Evolutionary conservation across 179 eudicot genomes (phyloP).

Genomic region (Vitellaria paradoxa): DNA sequence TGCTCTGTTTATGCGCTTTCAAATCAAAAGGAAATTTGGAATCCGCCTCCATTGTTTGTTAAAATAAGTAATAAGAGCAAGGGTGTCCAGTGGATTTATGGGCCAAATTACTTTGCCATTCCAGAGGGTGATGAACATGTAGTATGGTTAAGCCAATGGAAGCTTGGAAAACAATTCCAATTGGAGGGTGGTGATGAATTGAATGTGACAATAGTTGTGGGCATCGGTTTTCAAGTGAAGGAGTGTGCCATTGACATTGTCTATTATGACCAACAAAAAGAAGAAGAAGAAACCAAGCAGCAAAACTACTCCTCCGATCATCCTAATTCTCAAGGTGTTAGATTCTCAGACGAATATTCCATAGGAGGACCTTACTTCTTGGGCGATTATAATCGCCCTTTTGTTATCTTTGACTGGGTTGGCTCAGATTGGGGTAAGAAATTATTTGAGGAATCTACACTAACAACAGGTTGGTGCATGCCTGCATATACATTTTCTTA

Average conservation of each 20-base stretch:
- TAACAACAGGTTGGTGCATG: neutral
- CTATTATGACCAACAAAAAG: too few species aligned
- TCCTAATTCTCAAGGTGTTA: neutral
- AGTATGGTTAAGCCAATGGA: constrained; percentile 6
- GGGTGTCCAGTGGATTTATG: constrained; percentile 8
- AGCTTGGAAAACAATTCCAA: neutral
- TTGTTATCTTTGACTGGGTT: neutral
- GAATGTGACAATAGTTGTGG: neutral
- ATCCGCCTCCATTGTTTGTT: neutral
- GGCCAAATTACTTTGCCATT: neutral
- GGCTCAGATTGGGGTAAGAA: neutral
- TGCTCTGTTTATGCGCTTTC: neutral
- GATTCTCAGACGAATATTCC: neutral
- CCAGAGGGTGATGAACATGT: neutral
- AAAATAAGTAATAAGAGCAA: neutral
- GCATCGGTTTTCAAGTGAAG: neutral
- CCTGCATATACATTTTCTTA: too few species aligned
- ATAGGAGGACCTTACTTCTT: too few species aligned
- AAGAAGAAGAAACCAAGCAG: too few species aligned
- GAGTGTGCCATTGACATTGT: neutral
- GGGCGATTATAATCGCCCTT: neutral
- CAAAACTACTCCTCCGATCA: too few species aligned
- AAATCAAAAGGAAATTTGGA: neutral
- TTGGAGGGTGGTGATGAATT: neutral
- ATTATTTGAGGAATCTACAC: neutral